Percentiles rank a stretch among this genome's conserved stretches.
Evolutionary conservation across 176 grass and related monocot species (phyloP).

Genomic region (Puya raimondii): DNA sequence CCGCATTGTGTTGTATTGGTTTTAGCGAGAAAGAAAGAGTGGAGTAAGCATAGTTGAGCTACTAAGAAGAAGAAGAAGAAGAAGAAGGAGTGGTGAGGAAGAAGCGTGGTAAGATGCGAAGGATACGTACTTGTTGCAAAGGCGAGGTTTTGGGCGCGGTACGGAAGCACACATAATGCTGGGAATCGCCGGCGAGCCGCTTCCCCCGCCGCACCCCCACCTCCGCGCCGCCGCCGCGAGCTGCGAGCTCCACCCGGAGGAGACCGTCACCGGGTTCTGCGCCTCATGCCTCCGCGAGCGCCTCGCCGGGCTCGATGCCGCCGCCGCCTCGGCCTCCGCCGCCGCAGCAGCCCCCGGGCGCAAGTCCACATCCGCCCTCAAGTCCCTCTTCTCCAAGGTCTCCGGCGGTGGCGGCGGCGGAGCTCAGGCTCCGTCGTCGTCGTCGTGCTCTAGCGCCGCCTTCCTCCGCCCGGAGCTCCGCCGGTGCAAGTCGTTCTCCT

Average conservation of each 20-base stretch:
- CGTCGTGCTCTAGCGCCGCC: neutral
- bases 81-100: too few relatives aligned
- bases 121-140: neutral
- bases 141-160: neutral
- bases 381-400: conserved; percentile 12
- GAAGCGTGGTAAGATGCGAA: too few relatives aligned
- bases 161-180: neutral
- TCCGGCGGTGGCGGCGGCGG: neutral
- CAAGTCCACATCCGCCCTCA: conserved; percentile 35
- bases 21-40: too few relatives aligned
- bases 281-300: conserved; percentile 87
- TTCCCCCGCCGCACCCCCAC: neutral
- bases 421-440: neutral
- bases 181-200: conserved; percentile 5
- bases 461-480: conserved; percentile 35
- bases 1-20: neutral
- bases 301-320: conserved; percentile 55
- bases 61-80: too few relatives aligned
- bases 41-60: too few relatives aligned
- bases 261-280: conserved; percentile 75
- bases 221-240: conserved; percentile 11
- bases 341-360: conserved; percentile 5
- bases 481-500: conserved; percentile 63
- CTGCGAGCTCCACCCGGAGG: conserved; percentile 66
- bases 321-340: neutral